Conservation (phyloP, 1,284 basidiomycete species). For the Golubevia sp. region DNA sequence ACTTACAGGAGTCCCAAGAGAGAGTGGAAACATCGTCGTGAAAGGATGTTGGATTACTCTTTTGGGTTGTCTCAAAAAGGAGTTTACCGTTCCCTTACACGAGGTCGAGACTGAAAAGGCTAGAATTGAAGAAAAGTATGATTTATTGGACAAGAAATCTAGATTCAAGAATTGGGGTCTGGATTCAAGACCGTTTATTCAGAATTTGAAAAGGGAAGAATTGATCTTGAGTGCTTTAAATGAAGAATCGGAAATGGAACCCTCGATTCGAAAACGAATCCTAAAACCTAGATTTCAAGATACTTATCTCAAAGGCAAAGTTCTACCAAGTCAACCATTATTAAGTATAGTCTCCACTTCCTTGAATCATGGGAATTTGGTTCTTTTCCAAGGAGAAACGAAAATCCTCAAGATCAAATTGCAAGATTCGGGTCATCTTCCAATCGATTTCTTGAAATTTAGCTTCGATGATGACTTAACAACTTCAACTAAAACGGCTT, state of each 20-base stretch:
- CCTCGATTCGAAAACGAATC: too few relatives aligned
- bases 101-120: conserved; percentile 24
- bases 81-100: conserved; percentile 25
- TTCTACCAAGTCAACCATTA: conserved; percentile 27
- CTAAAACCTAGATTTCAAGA: too few relatives aligned
- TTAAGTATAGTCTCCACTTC: conserved; percentile 18
- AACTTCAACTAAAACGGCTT: conserved; percentile 19
- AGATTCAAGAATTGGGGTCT: conserved; percentile 35
- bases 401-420: conserved; percentile 25
- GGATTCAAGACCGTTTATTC: conserved; percentile 27
- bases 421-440: conserved; percentile 22
- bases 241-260: too few relatives aligned
- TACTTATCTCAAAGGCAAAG: conserved; percentile 11
- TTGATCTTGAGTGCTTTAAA: too few relatives aligned
- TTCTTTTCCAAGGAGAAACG: conserved; percentile 38
- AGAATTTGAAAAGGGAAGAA: too few relatives aligned
- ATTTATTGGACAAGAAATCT: conserved; percentile 27
- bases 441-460: conserved; percentile 33
- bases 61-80: conserved; percentile 25
- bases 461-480: conserved; percentile 32
- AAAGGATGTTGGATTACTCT: conserved; percentile 28
- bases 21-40: conserved; percentile 26
- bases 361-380: conserved; percentile 14
- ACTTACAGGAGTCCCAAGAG: conserved; percentile 24
- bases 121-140: conserved; percentile 18